Evolutionary conservation across 352 stramenopile species (phyloP).

Genomic region (Phytophthora megakarya): DNA sequence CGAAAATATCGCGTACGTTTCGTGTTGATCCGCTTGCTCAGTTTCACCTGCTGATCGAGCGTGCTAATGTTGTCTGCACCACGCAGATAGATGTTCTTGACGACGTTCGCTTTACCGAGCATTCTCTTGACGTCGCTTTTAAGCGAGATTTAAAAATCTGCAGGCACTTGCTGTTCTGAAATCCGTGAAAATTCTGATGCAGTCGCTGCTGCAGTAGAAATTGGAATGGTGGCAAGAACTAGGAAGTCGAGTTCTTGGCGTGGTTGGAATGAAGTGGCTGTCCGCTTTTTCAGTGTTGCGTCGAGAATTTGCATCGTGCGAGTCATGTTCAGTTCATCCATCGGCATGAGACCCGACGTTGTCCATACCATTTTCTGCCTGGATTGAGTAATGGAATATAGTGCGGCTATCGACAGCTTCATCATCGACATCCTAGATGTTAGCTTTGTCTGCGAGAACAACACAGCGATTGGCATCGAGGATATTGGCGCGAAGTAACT

Average conservation of each 20-base stretch:
- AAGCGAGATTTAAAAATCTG: too few relatives aligned
- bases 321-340: conserved; percentile 68
- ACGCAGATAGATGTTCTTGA: conserved; percentile 37
- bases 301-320: conserved; percentile 75
- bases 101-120: conserved; percentile 24
- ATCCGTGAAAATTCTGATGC: conserved; percentile 7
- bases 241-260: conserved; percentile 43
- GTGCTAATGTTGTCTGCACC: conserved; percentile 40
- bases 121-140: conserved; percentile 25
- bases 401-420: conserved; percentile 62
- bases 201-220: conserved; percentile 5
- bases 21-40: conserved; percentile 47
- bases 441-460: conserved; percentile 60
- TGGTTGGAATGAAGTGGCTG: conserved; percentile 37
- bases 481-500: conserved; percentile 65
- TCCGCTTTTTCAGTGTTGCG: conserved; percentile 62
- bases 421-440: conserved; percentile 60
- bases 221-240: conserved; percentile 16
- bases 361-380: conserved; percentile 53
- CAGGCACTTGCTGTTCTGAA: conserved; percentile 10
- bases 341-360: conserved; percentile 51
- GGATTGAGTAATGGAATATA: conserved; percentile 74
- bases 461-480: conserved; percentile 58
- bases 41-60: conserved; percentile 43
- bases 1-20: conserved; percentile 63